phyloP scores from a whole-genome alignment of 2,329 filamentous ascomycete species.

The Aspergillus sojae region DNA sequence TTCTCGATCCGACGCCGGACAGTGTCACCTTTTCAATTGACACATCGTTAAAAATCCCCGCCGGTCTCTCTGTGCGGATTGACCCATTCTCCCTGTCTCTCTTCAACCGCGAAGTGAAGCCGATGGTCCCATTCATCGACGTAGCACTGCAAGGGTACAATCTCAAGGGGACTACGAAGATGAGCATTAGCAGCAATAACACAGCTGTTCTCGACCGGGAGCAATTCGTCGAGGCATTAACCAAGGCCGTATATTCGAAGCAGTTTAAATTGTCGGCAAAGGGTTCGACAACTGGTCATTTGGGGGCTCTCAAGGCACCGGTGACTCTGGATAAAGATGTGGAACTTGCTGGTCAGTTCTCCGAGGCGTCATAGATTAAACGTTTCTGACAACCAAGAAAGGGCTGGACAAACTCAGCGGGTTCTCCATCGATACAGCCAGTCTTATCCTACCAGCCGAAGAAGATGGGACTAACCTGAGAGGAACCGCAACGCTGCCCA shows the following conservation, averaged over 20 bases:
- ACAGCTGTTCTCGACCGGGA: background rate
- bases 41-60: background rate
- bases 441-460: background rate
- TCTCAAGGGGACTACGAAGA: background rate
- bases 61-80: background rate
- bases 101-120: background rate
- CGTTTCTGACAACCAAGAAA: background rate
- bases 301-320: background rate
- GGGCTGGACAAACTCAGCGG: background rate
- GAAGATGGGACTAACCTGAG: background rate
- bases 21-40: background rate
- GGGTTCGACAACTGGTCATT: background rate
- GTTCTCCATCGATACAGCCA: background rate
- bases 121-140: background rate
- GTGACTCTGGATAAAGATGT: background rate
- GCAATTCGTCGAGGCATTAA: background rate
- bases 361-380: too few species aligned
- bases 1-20: background rate
- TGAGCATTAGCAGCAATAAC: background rate
- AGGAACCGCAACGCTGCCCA: background rate
- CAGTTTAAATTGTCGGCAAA: background rate
- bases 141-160: background rate
- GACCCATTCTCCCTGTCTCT: background rate
- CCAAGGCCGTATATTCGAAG: background rate
- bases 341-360: background rate